phyloP scores from a whole-genome alignment of 805 yeast genomes.

The Yarrowia bubula region DNA sequence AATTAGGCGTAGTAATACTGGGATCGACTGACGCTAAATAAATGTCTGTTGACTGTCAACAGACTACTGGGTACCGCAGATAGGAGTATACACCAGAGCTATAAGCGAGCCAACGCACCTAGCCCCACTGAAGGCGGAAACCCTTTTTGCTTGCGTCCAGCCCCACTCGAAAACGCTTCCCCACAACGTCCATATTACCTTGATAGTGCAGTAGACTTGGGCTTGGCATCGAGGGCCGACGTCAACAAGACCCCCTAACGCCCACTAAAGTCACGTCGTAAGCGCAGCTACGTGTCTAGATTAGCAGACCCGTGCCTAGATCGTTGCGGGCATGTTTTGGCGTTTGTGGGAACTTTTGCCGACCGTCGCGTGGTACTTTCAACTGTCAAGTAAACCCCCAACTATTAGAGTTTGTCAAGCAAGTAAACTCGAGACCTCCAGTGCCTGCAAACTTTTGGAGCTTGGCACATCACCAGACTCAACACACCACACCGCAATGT shows the following conservation, averaged over 20 bases:
- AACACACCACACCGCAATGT: constrained; percentile 1
- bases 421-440: neutral
- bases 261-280: too few relatives aligned
- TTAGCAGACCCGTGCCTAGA: too few relatives aligned
- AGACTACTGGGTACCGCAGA: too few relatives aligned
- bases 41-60: too few relatives aligned
- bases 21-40: too few relatives aligned
- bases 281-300: too few relatives aligned
- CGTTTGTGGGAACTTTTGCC: too few relatives aligned
- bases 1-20: too few relatives aligned
- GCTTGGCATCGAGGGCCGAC: neutral
- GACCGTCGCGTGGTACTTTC: too few relatives aligned
- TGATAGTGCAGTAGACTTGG: neutral
- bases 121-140: neutral
- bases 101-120: neutral
- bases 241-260: too few relatives aligned
- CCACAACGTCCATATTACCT: constrained; percentile 15
- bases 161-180: constrained; percentile 8
- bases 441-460: neutral
- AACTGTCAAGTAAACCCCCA: neutral
- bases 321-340: too few relatives aligned
- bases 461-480: neutral
- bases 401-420: neutral
- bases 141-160: neutral
- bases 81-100: neutral